A percentile compares a stretch with the other conserved stretches of the same genome.
These are phyloP conservation scores for Didymella exigua DNA, from an alignment of 2,329 filamentous ascomycete species.

Conservation along the genomic window DNA sequence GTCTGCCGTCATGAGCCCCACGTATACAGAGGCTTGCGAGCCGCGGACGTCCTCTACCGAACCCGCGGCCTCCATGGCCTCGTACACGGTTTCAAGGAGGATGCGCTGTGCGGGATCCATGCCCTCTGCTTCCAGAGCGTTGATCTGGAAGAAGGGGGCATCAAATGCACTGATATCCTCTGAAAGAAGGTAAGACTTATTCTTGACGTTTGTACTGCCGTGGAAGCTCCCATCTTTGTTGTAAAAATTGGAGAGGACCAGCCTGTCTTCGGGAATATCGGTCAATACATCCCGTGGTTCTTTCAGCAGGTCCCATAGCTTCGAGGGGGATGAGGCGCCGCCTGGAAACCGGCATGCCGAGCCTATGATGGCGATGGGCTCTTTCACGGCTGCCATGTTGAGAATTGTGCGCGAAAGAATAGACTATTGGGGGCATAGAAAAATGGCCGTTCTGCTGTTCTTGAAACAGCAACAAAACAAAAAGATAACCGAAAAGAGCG, in stretches of 20 bases:
- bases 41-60: too few relatives aligned
- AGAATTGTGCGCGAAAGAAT: too few relatives aligned
- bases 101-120: conserved; percentile 34
- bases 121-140: conserved; percentile 17
- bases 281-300: neutral
- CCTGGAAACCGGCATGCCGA: neutral
- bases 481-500: too few relatives aligned
- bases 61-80: conserved; percentile 21
- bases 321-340: neutral
- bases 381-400: too few relatives aligned
- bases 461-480: too few relatives aligned
- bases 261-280: neutral
- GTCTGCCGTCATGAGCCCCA: conserved; percentile 14
- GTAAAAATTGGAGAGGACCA: neutral
- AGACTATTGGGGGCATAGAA: too few relatives aligned
- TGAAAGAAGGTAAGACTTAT: neutral
- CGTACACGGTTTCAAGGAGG: conserved; percentile 27
- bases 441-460: too few relatives aligned
- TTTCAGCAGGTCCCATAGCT: neutral
- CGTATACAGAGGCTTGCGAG: conserved; percentile 10
- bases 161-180: conserved; percentile 22
- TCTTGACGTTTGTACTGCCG: neutral
- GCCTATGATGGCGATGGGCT: neutral
- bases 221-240: neutral
- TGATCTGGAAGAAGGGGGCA: conserved; percentile 28